These are phyloP conservation scores for Apiospora marii DNA, from an alignment of 2,329 filamentous ascomycete genomes.

Conservation along the genomic window DNA sequence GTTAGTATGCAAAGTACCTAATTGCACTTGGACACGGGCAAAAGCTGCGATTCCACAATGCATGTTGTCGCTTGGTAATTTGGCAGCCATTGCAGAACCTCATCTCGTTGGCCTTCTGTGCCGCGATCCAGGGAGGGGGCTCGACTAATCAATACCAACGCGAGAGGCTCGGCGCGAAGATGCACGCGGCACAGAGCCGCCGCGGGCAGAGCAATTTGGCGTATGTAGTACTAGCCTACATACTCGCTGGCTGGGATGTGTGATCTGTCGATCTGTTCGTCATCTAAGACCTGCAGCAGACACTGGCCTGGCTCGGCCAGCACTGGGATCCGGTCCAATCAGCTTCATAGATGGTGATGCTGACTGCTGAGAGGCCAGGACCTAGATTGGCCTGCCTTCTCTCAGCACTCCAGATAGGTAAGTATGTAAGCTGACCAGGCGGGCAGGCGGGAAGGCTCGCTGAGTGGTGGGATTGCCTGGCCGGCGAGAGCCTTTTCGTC, in stretches of 20 bases:
- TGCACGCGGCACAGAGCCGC: conserved; percentile 2
- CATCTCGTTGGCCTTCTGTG: conserved; percentile 11
- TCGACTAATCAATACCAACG: not conserved
- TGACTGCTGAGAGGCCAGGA: not conserved
- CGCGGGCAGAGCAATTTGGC: not conserved
- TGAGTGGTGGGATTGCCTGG: not conserved
- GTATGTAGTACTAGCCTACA: too few species aligned
- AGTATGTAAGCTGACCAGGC: not conserved
- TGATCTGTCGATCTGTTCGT: conserved; percentile 21
- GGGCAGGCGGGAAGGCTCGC: not conserved
- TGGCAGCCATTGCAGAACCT: not conserved
- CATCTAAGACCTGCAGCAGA: conserved; percentile 19
- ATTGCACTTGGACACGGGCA: not conserved
- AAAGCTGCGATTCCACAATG: not conserved
- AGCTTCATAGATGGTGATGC: not conserved
- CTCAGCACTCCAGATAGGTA: not conserved
- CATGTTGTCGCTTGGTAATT: not conserved
- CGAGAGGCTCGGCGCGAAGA: not conserved
- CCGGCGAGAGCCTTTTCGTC: not conserved
- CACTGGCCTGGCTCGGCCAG: not conserved
- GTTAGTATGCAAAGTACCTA: too few species aligned
- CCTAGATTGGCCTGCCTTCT: not conserved
- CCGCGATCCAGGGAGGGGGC: not conserved
- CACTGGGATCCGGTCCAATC: not conserved
- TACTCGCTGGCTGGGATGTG: conserved; percentile 12